Conservation (phyloP, 1,139 yeast species). For the Taphrina wiesneri region DNA sequence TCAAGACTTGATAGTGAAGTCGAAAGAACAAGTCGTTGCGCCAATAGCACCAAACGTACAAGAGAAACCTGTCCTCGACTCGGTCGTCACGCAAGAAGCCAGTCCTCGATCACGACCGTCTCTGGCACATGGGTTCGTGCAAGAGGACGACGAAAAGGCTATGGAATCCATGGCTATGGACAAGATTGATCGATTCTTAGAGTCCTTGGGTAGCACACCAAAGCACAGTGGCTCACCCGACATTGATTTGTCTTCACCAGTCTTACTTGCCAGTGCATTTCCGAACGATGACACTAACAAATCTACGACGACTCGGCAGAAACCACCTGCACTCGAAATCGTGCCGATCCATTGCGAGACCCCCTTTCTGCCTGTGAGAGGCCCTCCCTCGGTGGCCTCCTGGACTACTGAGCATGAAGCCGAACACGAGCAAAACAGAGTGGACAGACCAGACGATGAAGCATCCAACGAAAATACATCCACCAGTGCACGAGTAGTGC, state of each 20-base stretch:
- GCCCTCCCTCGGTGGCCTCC: not conserved
- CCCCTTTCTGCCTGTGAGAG: not conserved
- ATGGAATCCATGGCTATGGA: constrained; percentile 15
- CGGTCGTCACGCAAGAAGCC: not conserved
- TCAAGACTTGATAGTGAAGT: not conserved
- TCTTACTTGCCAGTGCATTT: not conserved
- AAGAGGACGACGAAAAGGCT: constrained; percentile 23
- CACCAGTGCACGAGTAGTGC: constrained; percentile 5
- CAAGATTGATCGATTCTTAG: constrained; percentile 24
- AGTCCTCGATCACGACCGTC: constrained; percentile 2
- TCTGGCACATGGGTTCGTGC: constrained; percentile 12
- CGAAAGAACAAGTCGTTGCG: not conserved
- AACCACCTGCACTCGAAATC: not conserved
- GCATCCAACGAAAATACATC: not conserved
- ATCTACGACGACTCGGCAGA: not conserved
- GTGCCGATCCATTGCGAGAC: not conserved
- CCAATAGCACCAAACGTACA: not conserved
- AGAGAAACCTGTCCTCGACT: not conserved
- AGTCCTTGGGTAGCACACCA: constrained; percentile 7
- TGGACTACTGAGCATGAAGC: not conserved
- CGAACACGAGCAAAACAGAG: not conserved
- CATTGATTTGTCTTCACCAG: constrained; percentile 6
- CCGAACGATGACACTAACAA: not conserved
- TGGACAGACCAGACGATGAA: not conserved
- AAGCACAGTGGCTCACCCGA: not conserved